Evolutionary conservation across 2,329 filamentous ascomycete genomes (phyloP), one percentile per base, ranked within the genome.

Genomic region (Paraconiothyrium sp.): DNA sequence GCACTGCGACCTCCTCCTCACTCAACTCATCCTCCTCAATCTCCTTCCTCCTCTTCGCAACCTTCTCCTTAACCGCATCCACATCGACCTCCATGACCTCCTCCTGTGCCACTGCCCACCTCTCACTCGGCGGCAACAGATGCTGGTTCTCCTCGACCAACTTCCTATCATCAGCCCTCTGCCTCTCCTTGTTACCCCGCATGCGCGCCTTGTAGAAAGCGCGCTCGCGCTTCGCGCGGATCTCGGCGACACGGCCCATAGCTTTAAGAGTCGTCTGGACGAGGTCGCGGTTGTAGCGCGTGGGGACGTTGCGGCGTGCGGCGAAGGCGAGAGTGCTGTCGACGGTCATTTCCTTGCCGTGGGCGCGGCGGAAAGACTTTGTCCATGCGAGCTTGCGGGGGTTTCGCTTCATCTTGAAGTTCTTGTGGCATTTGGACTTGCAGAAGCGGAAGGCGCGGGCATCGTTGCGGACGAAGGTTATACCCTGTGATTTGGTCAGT

Each of bases 381-480:
- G 72, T 76, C 95, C 94, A 97, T 82, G 93, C 95, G 72, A 98
- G 88, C 69, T 97, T 97, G 79, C 94, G 90, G 39, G 94, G 94
- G 83, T 98, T 97, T 70, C 95, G 90, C 91, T 97, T 97, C 92
- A 97, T 97, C 83, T 96, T 95, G 88, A 96, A 97, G 75, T 84
- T 84, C 71, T 89, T 89, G 81, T 90, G 89, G 67, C 75, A 77
- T 74, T 77, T 77, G 39, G 67, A 72, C 58, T 88, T 85, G 82
- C 89, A 91, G 81, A 91, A 91, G 56, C 86, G 83, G 79, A n/a
- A 46, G 20, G 46, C 20, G 24, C 11, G 43, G n/a, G 43, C 24
- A 20, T 32, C 50, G n/a, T 88, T 89, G 75, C 86, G 85, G 67
- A 89, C 84, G 72, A 91, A 90, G 66, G 87, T 89, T 68, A 90